Conservation (phyloP, 495 filamentous ascomycete genomes). For the Aspergillus coremiiformis region DNA sequence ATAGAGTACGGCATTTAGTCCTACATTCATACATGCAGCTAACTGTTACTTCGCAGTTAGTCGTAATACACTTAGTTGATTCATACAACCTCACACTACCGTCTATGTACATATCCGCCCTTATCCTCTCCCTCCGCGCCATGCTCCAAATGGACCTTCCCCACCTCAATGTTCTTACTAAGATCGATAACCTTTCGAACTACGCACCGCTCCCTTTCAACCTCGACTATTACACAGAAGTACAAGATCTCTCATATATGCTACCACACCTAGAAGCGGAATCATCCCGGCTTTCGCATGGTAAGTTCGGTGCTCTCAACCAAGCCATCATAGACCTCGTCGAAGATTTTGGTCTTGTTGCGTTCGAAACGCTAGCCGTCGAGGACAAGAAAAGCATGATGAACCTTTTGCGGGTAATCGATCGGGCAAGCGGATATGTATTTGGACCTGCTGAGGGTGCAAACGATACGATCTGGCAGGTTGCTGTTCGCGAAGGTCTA, state of each 20-base stretch:
- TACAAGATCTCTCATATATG: constrained; percentile 85
- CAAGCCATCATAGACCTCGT: constrained; percentile 79
- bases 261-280: constrained; percentile 66
- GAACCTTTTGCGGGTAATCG: constrained; percentile 75
- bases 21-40: constrained; percentile 4
- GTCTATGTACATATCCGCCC: constrained; percentile 86
- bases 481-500: constrained; percentile 82
- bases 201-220: constrained; percentile 86
- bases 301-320: constrained; percentile 77
- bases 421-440: constrained; percentile 85
- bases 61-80: constrained; percentile 84
- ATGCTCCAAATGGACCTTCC: constrained; percentile 98
- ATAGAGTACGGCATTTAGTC: constrained; percentile 56
- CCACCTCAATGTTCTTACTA: constrained; percentile 90
- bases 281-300: constrained; percentile 47
- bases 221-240: constrained; percentile 93
- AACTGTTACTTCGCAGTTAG: constrained; percentile 51
- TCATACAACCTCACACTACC: constrained; percentile 86
- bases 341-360: constrained; percentile 79
- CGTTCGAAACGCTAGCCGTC: constrained; percentile 88
- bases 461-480: constrained; percentile 90
- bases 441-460: constrained; percentile 87
- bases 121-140: constrained; percentile 83
- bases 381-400: constrained; percentile 97
- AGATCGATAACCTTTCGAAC: constrained; percentile 82